A percentile compares a stretch with the other conserved stretches of the same genome.
Evolutionary conservation across 768 basidiomycete genomes (phyloP).

Genomic region (Tephrocybe sp.): DNA sequence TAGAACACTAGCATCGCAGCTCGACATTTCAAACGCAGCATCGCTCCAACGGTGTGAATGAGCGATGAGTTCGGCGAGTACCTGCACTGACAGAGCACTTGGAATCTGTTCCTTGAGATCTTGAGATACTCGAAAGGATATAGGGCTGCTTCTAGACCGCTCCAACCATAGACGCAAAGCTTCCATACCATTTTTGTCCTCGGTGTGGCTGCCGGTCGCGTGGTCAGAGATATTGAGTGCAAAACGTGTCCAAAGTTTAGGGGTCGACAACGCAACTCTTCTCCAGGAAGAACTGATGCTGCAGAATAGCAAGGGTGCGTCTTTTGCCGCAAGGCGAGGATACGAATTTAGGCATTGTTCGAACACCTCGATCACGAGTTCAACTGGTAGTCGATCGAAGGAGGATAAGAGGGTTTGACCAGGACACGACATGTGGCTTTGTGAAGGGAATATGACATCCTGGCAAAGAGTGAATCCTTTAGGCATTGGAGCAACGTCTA

Average conservation of each 20-base stretch:
- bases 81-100: conserved; percentile 21
- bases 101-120: conserved; percentile 15
- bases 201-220: conserved; percentile 6
- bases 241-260: conserved; percentile 48
- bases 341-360: conserved; percentile 30
- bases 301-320: conserved; percentile 36
- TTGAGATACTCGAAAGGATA: conserved; percentile 30
- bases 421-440: not conserved
- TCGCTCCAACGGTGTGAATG: conserved; percentile 36
- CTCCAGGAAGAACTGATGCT: conserved; percentile 43
- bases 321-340: conserved; percentile 26
- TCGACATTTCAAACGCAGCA: conserved; percentile 31
- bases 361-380: conserved; percentile 48
- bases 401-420: conserved; percentile 2
- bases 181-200: conserved; percentile 18
- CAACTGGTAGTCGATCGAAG: conserved; percentile 39
- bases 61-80: conserved; percentile 27
- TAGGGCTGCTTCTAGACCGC: conserved; percentile 30
- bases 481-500: too few relatives aligned
- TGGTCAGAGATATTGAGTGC: conserved; percentile 27
- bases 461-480: too few relatives aligned
- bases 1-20: conserved; percentile 22
- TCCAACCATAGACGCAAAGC: conserved; percentile 33
- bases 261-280: conserved; percentile 31
- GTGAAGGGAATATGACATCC: too few relatives aligned